Evolutionary conservation across 1,284 basidiomycete genomes (phyloP), one percentile per base, ranked within the genome.

Genomic region (Ganoderma meredithae): DNA sequence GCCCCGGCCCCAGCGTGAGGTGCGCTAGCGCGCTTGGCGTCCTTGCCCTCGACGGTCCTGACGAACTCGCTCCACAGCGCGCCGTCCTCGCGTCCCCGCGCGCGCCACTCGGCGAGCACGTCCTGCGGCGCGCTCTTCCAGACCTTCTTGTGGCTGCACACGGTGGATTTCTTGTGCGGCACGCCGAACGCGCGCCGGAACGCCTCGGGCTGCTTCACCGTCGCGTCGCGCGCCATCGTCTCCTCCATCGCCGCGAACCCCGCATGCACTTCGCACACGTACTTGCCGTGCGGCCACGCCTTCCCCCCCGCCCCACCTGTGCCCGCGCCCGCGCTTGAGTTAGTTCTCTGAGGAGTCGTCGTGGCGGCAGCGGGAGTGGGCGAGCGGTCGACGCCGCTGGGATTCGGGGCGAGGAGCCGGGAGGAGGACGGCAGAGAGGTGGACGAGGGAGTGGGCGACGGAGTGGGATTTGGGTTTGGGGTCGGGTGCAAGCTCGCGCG

Each of bases 221-320:
- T 76, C 3, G 84, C 81, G 22, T 80, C 81, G 63, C 78, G 71
- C 0, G 80, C 78, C 22, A 87, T 82, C 61, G 88, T 79, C 7
- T 76, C 60, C 70, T 90, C 88, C 85, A 90, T 89, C 65, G 79
- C 72, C 43, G 78, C 81, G 77, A 91, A 89, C 1, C 89, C 89
- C 1, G 76, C 75, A 2, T 87, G 82, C 63, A 91, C 81, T 74
- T 91, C 88, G 63, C 82, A 83, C 17, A 91, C 89, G 9, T 86
- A 88, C 76, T 89, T 90, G 78, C 91, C 89, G 74, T 90, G 89
- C 53, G 89, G 89, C 90, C 90, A 91, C 15, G 88, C 85, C 75
- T 89, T 90, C n/a, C 39, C 22, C 39, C 39, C 22, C n/a, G 39
- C 88, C 79, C 13, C 87, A 87, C 2, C 36, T 0, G 39, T 22